Evolutionary conservation across 495 filamentous ascomycete species (phyloP), one percentile per base, ranked within the genome.

Genomic region (Opeltia flavorubescens): DNA sequence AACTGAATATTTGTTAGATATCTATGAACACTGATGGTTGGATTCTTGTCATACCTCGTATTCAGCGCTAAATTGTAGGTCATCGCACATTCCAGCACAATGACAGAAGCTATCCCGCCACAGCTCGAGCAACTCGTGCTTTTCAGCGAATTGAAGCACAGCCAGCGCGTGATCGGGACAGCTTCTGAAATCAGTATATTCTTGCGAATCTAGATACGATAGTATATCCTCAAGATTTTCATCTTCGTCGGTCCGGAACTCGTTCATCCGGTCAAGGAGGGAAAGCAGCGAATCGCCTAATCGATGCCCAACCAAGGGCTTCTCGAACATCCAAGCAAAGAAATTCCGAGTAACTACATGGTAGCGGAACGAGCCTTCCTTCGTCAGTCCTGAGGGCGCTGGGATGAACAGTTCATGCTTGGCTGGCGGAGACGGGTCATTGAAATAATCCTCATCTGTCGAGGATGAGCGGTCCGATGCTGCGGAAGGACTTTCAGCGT

Each of bases 331-430:
- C 64, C 71, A 83, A 30, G 80, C 80, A 45, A 84, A 76, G 52
- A 83, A 73, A 49, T 84, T 84, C n/a, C 80, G 69, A 0, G 72
- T 81, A 1, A 75, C 72, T 12, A 80, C 45, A 49, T 84, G 76
- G 50, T 77, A 78, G 12, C 61, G 53, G 46, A 75, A 72, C 4
- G 68, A 62, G 30, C 72, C 66, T 13, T 70, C 63, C 51, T 72
- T 63, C 27, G 65, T 66, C 9, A 62, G 53, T 31, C 62, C 56
- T 4, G 66, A 48, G 13, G 80, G 80, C 4, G 77, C 62, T 7
- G 80, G 75, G 21, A 84, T 76, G 57, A 76, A 82, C 20, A 84
- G 65, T 42, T 83, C 75, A 49, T 70, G 64, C 18, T 53, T 61
- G 30, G 57, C 55, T 12, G 38, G 31, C 2, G 29, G 43, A 5